Evolutionary conservation across 2,329 filamentous ascomycete species (phyloP).

Genomic region (Sarocladiaceae sp.): DNA sequence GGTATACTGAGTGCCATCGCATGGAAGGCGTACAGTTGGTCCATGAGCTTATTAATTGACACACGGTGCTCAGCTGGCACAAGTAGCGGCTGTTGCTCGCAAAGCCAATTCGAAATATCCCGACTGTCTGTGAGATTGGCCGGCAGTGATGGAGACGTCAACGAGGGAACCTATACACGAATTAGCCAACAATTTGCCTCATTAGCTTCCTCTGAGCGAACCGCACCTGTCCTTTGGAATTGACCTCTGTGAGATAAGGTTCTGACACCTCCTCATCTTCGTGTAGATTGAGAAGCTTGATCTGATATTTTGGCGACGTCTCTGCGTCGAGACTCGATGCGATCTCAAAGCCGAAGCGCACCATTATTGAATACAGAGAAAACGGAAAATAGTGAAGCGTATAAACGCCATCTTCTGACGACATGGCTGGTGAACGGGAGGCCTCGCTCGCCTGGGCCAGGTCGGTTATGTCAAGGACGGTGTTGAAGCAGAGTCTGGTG

Average conservation of each 20-base stretch:
- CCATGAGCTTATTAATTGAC: slow-evolving; percentile 19
- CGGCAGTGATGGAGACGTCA: slow-evolving; percentile 21
- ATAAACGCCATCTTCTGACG: slow-evolving; percentile 13
- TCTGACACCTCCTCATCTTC: slow-evolving; percentile 23
- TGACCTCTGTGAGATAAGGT: slow-evolving; percentile 22
- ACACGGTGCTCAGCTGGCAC: slow-evolving; percentile 19
- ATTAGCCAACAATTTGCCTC: too few species aligned
- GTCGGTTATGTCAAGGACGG: too few species aligned
- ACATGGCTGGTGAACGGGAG: slow-evolving; percentile 12
- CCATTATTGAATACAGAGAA: slow-evolving; percentile 26
- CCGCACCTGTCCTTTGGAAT: slow-evolving; percentile 22
- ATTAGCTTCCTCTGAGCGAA: neutral
- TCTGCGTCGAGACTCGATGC: slow-evolving; percentile 19
- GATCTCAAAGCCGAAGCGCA: slow-evolving; percentile 23
- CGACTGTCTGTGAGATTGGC: slow-evolving; percentile 21
- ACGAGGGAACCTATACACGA: slow-evolving; percentile 20
- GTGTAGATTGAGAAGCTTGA: slow-evolving; percentile 23
- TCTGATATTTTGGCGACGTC: slow-evolving; percentile 19
- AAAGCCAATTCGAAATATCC: slow-evolving; percentile 24
- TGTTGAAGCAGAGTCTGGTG: neutral
- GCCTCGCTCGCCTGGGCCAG: neutral
- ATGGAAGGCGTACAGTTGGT: slow-evolving; percentile 22
- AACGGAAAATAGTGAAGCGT: slow-evolving; percentile 26
- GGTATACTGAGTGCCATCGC: slow-evolving; percentile 19
- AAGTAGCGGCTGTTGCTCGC: slow-evolving; percentile 22